Conservation (phyloP, 2,329 filamentous ascomycete genomes). For the Ambrosiella beaveri region DNA sequence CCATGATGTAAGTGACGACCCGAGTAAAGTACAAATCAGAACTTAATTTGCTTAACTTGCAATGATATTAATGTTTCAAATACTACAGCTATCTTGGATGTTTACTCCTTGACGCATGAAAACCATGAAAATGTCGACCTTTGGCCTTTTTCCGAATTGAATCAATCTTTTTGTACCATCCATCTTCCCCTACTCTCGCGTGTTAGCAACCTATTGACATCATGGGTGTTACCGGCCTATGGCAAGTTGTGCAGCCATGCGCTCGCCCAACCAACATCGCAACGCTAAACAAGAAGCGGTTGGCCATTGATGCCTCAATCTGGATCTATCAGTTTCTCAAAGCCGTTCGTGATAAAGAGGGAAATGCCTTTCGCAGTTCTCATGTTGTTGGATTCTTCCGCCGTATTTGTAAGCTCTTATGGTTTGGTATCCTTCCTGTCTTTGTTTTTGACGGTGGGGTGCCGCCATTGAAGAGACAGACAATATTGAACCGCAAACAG, state of each 20-base stretch:
- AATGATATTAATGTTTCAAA: too few species aligned
- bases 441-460: constrained; percentile 98
- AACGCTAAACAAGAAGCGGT: constrained; percentile 85
- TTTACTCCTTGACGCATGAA: too few species aligned
- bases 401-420: constrained; percentile 91
- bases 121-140: too few species aligned
- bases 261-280: constrained; percentile 92
- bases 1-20: not conserved
- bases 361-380: constrained; percentile 86
- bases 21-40: too few species aligned
- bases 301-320: constrained; percentile 94
- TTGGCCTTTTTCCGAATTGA: too few species aligned
- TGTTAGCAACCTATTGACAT: constrained; percentile 7
- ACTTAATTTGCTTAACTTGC: too few species aligned
- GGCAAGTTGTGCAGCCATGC: constrained; percentile 89
- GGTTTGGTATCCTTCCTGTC: constrained; percentile 88
- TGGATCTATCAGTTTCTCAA: constrained; percentile 99
- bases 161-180: too few species aligned
- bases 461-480: constrained; percentile 76
- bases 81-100: too few species aligned
- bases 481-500: constrained; percentile 60
- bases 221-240: constrained; percentile 99
- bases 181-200: not conserved
- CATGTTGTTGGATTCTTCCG: constrained; percentile 97
- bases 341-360: constrained; percentile 94